Evolutionary conservation across 23 red algal species (phyloP), one percentile per base, ranked within the genome.

Genomic region (Chondrus crispus): DNA sequence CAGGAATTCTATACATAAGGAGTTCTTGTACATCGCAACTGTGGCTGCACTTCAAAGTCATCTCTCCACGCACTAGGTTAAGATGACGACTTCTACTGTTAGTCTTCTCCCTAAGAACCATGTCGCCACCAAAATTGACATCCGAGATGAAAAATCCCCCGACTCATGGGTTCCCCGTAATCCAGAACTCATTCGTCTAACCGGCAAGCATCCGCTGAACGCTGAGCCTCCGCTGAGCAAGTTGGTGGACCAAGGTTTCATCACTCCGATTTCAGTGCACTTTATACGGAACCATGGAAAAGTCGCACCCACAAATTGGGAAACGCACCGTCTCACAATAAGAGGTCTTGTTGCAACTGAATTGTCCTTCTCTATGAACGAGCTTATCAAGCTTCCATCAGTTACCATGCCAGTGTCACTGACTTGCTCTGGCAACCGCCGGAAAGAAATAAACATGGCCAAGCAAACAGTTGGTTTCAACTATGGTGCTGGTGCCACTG

Each of bases 401-500:
- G 49, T 89, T n/a, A 93, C 95, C 24, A 32, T 97, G 26, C 95
- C 95, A 2, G 95, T 97, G 26, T 90, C 95, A 2, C 74, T 97
- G 36, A 69, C 71, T 2, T 98, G 93, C 71, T 92, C 93, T 24
- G 88, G 84, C 20, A 98, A 98, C 81, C 79, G 96, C 8, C 76
- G 88, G 28, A 98, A 95, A 72, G 96, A 98, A 73, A 26, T 88
- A 30, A 98, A 94, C 64, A 81, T 83, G 46, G 52, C 82, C 0
- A 85, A 93, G 42, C 70, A 88, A 60, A 95, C 91, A 35, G 51
- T 73, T 22, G 96, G 90, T 5, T 90, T 98, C 82, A 73, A 64
- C 55, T 98, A 93, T 93, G 85, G 90, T 13, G 62, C 90, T 16
- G 85, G 80, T 14, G 93, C 92, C 8, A 81, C 79, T 16, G 26